Percentiles rank a stretch among this genome's conserved stretches.
phyloP scores from a whole-genome alignment of 2,329 filamentous ascomycete genomes.

The Aspergillus hiratsukae region DNA sequence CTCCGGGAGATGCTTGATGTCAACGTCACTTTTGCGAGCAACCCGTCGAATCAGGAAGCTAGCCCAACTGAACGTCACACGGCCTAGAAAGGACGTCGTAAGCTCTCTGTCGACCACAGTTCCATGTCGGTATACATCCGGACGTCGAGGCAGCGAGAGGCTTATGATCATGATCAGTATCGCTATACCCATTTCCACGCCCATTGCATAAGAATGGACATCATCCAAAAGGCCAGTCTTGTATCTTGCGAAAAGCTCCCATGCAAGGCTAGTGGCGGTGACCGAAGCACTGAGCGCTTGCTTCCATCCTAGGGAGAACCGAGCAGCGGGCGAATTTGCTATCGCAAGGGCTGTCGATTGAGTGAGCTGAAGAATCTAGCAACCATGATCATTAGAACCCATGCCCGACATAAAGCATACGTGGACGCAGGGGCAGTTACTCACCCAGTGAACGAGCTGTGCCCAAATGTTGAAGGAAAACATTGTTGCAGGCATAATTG shows the following conservation, averaged over 20 bases:
- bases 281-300: not conserved
- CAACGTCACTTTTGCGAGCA: conserved; percentile 55
- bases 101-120: conserved; percentile 60
- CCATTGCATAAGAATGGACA: not conserved
- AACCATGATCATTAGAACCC: not conserved
- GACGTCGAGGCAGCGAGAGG: conserved; percentile 57
- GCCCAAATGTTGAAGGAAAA: not conserved
- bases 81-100: conserved; percentile 56
- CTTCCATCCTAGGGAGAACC: not conserved
- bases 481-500: not conserved
- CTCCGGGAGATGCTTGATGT: conserved; percentile 59
- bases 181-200: not conserved
- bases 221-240: not conserved
- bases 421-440: not conserved
- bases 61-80: conserved; percentile 65
- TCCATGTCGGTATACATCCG: conserved; percentile 59
- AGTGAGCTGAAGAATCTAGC: not conserved
- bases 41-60: conserved; percentile 52
- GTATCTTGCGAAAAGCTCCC: not conserved
- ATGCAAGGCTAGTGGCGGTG: not conserved
- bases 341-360: not conserved
- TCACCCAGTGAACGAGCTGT: not conserved
- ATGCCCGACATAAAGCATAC: not conserved
- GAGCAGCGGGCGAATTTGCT: not conserved
- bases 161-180: not conserved